phyloP scores from a whole-genome alignment of 2,329 filamentous ascomycete species.

The Karstenula rhodostoma region DNA sequence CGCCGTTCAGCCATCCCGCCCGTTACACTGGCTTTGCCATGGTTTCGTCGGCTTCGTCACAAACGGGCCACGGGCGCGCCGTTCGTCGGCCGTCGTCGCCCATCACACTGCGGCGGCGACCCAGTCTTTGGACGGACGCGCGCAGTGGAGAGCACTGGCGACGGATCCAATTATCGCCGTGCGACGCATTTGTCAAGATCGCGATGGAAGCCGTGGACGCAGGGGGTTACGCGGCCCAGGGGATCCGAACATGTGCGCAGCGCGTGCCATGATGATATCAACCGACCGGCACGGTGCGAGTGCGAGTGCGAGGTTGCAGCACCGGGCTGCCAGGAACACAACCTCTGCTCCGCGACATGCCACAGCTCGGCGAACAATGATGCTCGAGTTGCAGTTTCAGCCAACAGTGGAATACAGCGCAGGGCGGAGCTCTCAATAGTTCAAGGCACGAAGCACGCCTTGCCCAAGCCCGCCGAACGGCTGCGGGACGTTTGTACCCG shows the following conservation, averaged over 20 bases:
- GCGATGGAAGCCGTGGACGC: conserved; percentile 14
- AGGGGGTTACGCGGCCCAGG: conserved; percentile 21
- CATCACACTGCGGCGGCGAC: background rate
- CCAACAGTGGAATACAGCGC: conserved; percentile 31
- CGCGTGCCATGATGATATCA: background rate
- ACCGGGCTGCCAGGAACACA: conserved; percentile 13
- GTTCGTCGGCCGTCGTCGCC: conserved; percentile 32
- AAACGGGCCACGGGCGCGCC: conserved; percentile 30
- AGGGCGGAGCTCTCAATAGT: conserved; percentile 29
- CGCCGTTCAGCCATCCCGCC: conserved; percentile 20
- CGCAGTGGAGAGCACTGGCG: background rate
- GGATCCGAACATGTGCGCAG: conserved; percentile 2
- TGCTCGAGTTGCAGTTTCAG: conserved; percentile 18
- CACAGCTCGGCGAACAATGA: conserved; percentile 20
- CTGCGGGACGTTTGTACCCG: conserved; percentile 16
- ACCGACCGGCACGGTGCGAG: background rate
- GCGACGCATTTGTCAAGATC: conserved; percentile 25
- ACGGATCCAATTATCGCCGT: conserved; percentile 33
- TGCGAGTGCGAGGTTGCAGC: conserved; percentile 34
- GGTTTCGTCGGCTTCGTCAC: conserved; percentile 17
- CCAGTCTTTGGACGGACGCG: conserved; percentile 4
- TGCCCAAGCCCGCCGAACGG: conserved; percentile 4
- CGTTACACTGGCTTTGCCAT: conserved; percentile 23
- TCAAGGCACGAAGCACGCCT: background rate
- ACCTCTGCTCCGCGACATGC: conserved; percentile 18